phyloP scores from a whole-genome alignment of 1,284 basidiomycete genomes.

The Cryptococcus floricola region DNA sequence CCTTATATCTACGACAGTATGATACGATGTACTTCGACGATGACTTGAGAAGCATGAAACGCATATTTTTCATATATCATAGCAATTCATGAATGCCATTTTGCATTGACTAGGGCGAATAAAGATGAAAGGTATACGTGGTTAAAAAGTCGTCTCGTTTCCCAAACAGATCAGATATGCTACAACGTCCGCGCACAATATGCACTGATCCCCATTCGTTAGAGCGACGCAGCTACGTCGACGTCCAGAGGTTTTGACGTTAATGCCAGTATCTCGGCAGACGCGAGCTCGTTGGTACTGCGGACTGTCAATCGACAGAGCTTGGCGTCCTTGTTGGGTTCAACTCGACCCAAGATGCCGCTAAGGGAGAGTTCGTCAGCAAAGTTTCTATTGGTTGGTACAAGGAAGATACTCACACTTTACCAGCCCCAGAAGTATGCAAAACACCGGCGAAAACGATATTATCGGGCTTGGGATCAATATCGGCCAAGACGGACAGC shows the following conservation, averaged over 20 bases:
- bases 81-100: background rate
- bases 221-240: conserved; percentile 33
- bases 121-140: background rate
- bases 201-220: background rate
- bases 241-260: conserved; percentile 42
- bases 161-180: background rate
- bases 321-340: conserved; percentile 93
- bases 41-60: background rate
- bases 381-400: background rate
- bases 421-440: conserved; percentile 79
- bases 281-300: conserved; percentile 91
- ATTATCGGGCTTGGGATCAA: conserved; percentile 74
- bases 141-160: background rate
- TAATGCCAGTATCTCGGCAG: conserved; percentile 66
- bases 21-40: background rate
- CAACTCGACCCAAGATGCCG: conserved; percentile 84
- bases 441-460: conserved; percentile 88
- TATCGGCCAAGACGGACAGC: conserved; percentile 69
- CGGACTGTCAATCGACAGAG: conserved; percentile 89
- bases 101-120: background rate
- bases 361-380: conserved; percentile 10
- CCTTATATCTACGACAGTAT: background rate
- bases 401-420: conserved; percentile 56
- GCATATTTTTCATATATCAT: background rate
- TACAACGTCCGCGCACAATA: background rate